A percentile compares a stretch with the other conserved stretches of the same genome.
Conservation (phyloP, 179 eudicot species). For the Kewa caespitosa region DNA sequence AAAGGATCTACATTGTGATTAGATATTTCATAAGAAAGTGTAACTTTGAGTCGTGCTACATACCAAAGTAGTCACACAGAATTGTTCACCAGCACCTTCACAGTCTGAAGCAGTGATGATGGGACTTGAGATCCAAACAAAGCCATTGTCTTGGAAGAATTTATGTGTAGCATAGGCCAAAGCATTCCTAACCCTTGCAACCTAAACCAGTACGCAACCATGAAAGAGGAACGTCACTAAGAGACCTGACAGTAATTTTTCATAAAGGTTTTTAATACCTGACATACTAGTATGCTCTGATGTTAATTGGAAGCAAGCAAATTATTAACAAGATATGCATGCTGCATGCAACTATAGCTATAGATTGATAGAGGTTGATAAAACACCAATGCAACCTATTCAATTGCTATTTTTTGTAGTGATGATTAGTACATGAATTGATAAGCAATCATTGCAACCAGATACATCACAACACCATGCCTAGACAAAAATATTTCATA, state of each 20-base stretch:
- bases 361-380: too few relatives aligned
- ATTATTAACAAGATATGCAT: background rate
- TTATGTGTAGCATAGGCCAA: slow-evolving; percentile 91
- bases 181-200: slow-evolving; percentile 94
- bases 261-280: background rate
- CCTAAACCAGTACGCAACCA: slow-evolving; percentile 56
- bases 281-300: background rate
- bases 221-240: slow-evolving; percentile 17
- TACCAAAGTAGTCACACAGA: slow-evolving; percentile 98
- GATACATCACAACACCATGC: too few relatives aligned
- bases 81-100: slow-evolving; percentile 99
- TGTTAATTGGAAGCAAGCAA: slow-evolving; percentile 2
- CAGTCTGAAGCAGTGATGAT: slow-evolving; percentile 96
- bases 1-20: background rate
- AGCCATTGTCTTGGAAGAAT: slow-evolving; percentile 96
- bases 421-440: too few relatives aligned
- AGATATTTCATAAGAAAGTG: background rate
- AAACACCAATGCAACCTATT: too few relatives aligned
- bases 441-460: too few relatives aligned
- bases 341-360: too few relatives aligned
- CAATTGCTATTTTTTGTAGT: too few relatives aligned
- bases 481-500: too few relatives aligned
- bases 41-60: slow-evolving; percentile 13
- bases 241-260: slow-evolving; percentile 13
- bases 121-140: slow-evolving; percentile 97